phyloP scores from a whole-genome alignment of 768 basidiomycete species.

The Leccinum imitatum region DNA sequence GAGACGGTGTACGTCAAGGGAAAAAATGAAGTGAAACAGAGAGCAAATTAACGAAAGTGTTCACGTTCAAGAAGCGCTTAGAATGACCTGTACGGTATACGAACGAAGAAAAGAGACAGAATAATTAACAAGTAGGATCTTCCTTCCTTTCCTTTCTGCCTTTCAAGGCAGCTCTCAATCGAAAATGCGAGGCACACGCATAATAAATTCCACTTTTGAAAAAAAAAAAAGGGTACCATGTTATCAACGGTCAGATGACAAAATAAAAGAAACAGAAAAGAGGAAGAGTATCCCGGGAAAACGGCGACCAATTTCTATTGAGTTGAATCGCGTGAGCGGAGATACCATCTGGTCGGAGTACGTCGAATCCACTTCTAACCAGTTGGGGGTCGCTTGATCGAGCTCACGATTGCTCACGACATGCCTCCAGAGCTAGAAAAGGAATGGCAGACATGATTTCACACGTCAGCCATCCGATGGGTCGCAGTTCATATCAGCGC shows the following conservation, averaged over 20 bases:
- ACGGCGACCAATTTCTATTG: conserved; percentile 4
- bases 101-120: not conserved
- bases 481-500: not conserved
- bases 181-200: not conserved
- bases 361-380: not conserved
- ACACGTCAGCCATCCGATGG: conserved; percentile 9
- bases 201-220: conserved; percentile 9
- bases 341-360: conserved; percentile 5
- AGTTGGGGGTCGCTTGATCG: conserved; percentile 1
- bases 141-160: not conserved
- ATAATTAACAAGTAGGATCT: not conserved
- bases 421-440: not conserved
- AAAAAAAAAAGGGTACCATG: not conserved
- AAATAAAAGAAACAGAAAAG: not conserved
- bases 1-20: too few relatives aligned
- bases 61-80: conserved; percentile 1
- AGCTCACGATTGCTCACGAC: conserved; percentile 2
- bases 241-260: not conserved
- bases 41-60: not conserved
- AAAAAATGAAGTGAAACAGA: not conserved
- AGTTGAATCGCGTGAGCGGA: conserved; percentile 4
- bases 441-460: conserved; percentile 10
- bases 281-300: conserved; percentile 1
- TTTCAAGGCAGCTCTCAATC: conserved; percentile 2
- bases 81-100: not conserved